phyloP scores from a whole-genome alignment of 768 basidiomycete genomes.

The Solioccasus polychromus region DNA sequence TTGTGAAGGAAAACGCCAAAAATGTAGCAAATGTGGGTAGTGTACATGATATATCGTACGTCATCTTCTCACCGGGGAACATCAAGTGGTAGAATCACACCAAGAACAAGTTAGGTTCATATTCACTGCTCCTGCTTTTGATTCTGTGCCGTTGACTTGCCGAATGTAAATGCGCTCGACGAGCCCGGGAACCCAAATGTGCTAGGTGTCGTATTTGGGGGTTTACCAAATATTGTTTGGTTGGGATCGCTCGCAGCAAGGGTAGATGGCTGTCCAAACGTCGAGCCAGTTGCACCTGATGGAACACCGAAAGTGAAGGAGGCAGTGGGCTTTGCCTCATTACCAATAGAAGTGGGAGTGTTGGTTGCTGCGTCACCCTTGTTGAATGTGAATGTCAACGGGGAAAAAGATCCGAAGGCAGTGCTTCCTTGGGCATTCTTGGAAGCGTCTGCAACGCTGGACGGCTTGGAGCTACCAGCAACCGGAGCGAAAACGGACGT shows the following conservation, averaged over 20 bases:
- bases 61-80: background rate
- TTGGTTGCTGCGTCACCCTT: conserved; percentile 13
- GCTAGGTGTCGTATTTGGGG: conserved; percentile 20
- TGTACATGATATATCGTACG: conserved; percentile 12
- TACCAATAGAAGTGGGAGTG: conserved; percentile 3
- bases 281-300: conserved; percentile 3
- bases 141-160: conserved; percentile 28
- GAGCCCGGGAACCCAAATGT: conserved; percentile 32
- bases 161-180: conserved; percentile 20
- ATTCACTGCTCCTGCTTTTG: conserved; percentile 34
- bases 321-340: conserved; percentile 30
- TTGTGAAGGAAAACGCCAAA: too few species aligned
- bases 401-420: conserved; percentile 7
- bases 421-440: conserved; percentile 7
- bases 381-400: conserved; percentile 14
- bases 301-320: conserved; percentile 19
- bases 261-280: conserved; percentile 10
- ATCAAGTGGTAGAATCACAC: background rate
- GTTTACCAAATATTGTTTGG: conserved; percentile 14
- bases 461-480: background rate
- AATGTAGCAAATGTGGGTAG: conserved; percentile 4
- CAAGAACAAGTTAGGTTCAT: background rate
- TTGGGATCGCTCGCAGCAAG: conserved; percentile 5
- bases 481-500: background rate
- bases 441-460: background rate